A percentile compares a stretch with the other conserved stretches of the same genome.
These are phyloP conservation scores for Albatrellus ellisii DNA, from an alignment of 768 basidiomycete genomes.

Conservation along the genomic window DNA sequence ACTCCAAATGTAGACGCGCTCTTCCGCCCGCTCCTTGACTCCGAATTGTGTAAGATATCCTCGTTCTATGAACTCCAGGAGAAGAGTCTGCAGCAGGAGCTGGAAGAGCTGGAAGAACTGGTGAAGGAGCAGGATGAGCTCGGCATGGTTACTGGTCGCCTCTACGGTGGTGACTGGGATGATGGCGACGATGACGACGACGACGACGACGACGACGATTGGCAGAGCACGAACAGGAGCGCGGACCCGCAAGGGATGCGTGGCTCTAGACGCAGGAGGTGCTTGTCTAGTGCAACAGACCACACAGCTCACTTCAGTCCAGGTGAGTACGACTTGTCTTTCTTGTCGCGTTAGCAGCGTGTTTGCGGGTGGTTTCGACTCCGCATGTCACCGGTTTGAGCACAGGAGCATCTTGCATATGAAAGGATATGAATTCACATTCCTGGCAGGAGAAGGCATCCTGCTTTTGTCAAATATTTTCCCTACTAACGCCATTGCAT, in stretches of 20 bases:
- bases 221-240: slow-evolving; percentile 15
- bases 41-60: slow-evolving; percentile 70
- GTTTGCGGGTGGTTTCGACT: too few relatives aligned
- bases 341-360: too few relatives aligned
- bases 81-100: slow-evolving; percentile 50
- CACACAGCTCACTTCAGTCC: slow-evolving; percentile 5
- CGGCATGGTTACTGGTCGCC: slow-evolving; percentile 34
- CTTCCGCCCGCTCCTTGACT: slow-evolving; percentile 68
- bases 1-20: slow-evolving; percentile 33
- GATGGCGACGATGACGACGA: slow-evolving; percentile 50
- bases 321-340: too few relatives aligned
- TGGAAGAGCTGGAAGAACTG: slow-evolving; percentile 42
- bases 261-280: slow-evolving; percentile 17
- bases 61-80: slow-evolving; percentile 72
- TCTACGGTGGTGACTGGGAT: slow-evolving; percentile 34
- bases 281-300: slow-evolving; percentile 15
- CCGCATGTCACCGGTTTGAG: too few relatives aligned
- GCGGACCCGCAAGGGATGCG: slow-evolving; percentile 23
- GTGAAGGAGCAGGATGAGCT: slow-evolving; percentile 46
- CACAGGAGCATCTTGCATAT: too few relatives aligned
- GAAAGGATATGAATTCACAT: too few relatives aligned
- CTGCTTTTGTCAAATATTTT: background rate
- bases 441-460: background rate
- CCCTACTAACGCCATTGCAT: background rate
- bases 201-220: slow-evolving; percentile 33